Base-by-base conservation (phyloP, 306 rosid species). In the Prunus davidiana region DNA sequence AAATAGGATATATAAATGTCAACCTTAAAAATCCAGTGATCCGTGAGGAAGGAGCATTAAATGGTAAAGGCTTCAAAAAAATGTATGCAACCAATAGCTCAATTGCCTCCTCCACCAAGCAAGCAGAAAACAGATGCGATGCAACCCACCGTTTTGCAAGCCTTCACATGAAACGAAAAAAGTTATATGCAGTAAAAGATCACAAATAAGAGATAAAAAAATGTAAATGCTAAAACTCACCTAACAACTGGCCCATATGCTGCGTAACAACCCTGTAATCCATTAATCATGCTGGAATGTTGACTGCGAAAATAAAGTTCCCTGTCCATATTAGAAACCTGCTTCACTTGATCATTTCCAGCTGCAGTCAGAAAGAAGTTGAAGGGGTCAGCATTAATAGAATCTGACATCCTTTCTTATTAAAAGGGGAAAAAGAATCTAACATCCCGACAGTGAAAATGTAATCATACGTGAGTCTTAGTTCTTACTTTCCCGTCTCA, bases 91-190 rank as follows among this genome's bases (percentile, higher is more conserved):
- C 99, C 93, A 95, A 82, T 30, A 95, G 85, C 84, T 92, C 99
- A 60, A 90, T 77, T 64, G 93, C 97, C 83, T 92, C 99, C 85
- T 90, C 99, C 77, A 68, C 88, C 88, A 95, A 82, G 89, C 97
- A 95, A 68, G 97, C 82, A 12, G 97, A 95, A 81, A 95, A 90
- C 69, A 95, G 84, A 91, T 95, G 99, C 12, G 97, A 90, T 71
- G 97, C 88, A 80, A 81, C 90, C 97, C 99, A 95, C 79, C 96
- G 85, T 82, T 95, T 95, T 80, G 99, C 99, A 79, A 95, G 91
- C 91, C 99, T 95, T 70, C 81, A 86, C 78, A 80, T 30, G 43
- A 41, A 73, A 80, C 61, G 46, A 76, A 77, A 73, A 22, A 60
- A 25, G 57, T 72, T 58, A 79, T 20, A 50, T 77, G 73, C 50